Percentiles rank a stretch among this genome's conserved stretches.
phyloP scores from a whole-genome alignment of 192 early-diverging fungal genomes.

The Entophlyctis luteolus region DNA sequence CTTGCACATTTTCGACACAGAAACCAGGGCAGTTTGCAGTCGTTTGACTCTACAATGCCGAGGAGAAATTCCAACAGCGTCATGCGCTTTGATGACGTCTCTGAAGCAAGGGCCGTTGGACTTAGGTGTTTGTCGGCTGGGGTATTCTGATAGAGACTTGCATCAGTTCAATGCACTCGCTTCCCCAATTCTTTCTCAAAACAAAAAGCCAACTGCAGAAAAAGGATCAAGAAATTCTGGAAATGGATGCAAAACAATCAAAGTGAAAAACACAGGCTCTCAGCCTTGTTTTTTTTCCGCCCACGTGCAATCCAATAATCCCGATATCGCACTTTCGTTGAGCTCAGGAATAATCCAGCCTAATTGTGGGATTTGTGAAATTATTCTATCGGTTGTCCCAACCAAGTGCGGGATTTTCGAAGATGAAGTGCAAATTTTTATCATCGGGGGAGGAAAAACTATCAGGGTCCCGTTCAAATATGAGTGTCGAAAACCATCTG shows the following conservation, averaged over 20 bases:
- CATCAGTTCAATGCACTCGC: slow-evolving; percentile 5
- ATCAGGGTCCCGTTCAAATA: slow-evolving; percentile 44
- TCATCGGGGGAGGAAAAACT: slow-evolving; percentile 36
- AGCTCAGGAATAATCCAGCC: slow-evolving; percentile 29
- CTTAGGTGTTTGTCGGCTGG: slow-evolving; percentile 37
- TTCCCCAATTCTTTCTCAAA: neutral
- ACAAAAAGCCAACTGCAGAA: too few relatives aligned
- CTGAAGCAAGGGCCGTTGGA: slow-evolving; percentile 45
- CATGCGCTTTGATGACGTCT: slow-evolving; percentile 34
- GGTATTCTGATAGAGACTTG: neutral
- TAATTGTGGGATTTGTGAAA: slow-evolving; percentile 21
- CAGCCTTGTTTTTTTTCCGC: slow-evolving; percentile 38
- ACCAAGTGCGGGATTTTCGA: slow-evolving; percentile 30
- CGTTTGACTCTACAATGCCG: slow-evolving; percentile 29
- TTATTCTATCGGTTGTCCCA: slow-evolving; percentile 31
- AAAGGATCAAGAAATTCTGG: neutral
- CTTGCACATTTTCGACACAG: slow-evolving; percentile 32
- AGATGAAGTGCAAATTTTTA: slow-evolving; percentile 33
- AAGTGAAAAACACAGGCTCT: slow-evolving; percentile 41
- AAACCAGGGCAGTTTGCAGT: slow-evolving; percentile 5
- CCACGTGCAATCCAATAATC: neutral
- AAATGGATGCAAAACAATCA: slow-evolving; percentile 17
- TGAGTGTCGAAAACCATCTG: slow-evolving; percentile 31
- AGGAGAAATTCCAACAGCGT: slow-evolving; percentile 31
- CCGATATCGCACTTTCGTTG: slow-evolving; percentile 24